Evolutionary conservation across 2,329 filamentous ascomycete genomes (phyloP), one percentile per base, ranked within the genome.

Genomic region (Byssothecium circinans): DNA sequence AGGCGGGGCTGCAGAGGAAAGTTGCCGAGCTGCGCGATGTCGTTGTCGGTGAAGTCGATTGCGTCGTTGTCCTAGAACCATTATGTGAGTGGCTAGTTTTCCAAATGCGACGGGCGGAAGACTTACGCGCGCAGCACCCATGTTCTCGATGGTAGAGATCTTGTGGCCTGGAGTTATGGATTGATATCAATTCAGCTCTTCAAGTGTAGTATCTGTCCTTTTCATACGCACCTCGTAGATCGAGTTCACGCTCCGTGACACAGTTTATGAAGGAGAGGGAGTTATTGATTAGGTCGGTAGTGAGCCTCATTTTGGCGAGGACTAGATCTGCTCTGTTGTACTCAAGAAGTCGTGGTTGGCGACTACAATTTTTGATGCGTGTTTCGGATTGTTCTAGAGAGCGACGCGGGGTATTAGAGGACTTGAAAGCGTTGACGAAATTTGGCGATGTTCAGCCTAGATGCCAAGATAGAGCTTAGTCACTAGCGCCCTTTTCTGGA

Each of bases 231-330:
- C 94, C 94, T 96, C 94, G 86, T 67, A 99, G 89, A 81, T 97
- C 91, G 74, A 99, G 85, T 83, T 99, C 94, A 75, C 94, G 90
- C 82, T 99, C 94, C 78, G 94, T 95, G 74, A 99, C 83, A 72
- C 92, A 91, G 77, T 97, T 99, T 76, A 97, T 88, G 81, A 96
- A 99, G 73, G 92, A 96, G 62, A 96, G 87, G 70, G 94, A 96
- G 74, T 84, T 86, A 75, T 90, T 84, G 77, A 99, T 95, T 68
- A 97, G 85, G 74, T 97, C 94, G 62, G 89, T 86, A 56, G 92
- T 96, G 77, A 99, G 85, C 81, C 92, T 87, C 94, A 99, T 97
- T 39, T 56, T 77, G 69, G 64, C 61, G 51, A 44, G 50, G 27
- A 43, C 10, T 15, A 12, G 11, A n/a, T n/a, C n/a, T n/a, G 17